A percentile compares a stretch with the other conserved stretches of the same genome.
phyloP scores from a whole-genome alignment of 495 filamentous ascomycete genomes.

The Talaromyces thailandensis region DNA sequence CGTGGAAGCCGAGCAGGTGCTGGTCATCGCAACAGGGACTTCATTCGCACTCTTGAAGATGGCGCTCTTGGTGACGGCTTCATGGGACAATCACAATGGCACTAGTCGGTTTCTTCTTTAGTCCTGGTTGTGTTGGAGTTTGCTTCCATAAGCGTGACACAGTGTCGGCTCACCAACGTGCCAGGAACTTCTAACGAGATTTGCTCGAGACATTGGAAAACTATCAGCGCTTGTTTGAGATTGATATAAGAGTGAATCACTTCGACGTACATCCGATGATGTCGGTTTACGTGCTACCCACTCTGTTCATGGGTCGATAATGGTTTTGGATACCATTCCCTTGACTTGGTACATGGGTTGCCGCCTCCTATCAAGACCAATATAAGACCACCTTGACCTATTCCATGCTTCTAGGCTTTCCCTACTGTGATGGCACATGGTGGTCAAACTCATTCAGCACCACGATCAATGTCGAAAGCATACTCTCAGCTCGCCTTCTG shows the following conservation, averaged over 20 bases:
- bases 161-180: background rate
- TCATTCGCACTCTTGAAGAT: constrained; percentile 90
- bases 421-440: background rate
- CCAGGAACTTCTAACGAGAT: background rate
- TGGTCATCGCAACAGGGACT: constrained; percentile 65
- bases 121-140: background rate
- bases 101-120: constrained; percentile 21
- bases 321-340: background rate
- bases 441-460: background rate
- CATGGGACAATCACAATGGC: constrained; percentile 56
- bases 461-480: background rate
- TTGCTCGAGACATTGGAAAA: background rate
- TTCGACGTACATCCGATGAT: background rate
- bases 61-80: constrained; percentile 85
- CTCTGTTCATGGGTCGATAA: background rate
- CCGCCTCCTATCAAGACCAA: background rate
- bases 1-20: constrained; percentile 66
- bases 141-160: background rate
- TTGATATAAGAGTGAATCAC: background rate
- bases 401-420: background rate
- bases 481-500: background rate
- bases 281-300: background rate
- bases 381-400: background rate
- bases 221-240: background rate
- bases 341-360: background rate